Percentiles rank a stretch among this genome's conserved stretches.
Evolutionary conservation across 2,329 filamentous ascomycete genomes (phyloP).

Genomic region (Ophiostoma pallidulum): DNA sequence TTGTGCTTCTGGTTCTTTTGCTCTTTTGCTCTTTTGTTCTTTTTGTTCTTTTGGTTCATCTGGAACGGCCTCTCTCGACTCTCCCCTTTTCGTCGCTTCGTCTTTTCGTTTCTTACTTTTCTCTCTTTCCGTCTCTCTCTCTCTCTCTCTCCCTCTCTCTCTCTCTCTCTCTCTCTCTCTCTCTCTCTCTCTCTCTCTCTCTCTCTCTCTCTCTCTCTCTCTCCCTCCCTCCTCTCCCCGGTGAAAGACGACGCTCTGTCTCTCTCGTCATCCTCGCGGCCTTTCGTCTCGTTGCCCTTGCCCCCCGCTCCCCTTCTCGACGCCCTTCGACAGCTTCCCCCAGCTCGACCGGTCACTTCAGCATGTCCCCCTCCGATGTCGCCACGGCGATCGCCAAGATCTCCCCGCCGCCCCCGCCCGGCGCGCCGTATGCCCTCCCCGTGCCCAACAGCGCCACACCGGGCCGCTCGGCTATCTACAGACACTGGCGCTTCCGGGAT

Average conservation of each 20-base stretch:
- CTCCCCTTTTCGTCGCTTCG: not conserved
- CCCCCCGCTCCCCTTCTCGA: not conserved
- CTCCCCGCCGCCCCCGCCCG: constrained; percentile 55
- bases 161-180: not conserved
- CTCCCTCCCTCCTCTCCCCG: not conserved
- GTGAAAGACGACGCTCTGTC: not conserved
- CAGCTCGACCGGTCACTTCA: constrained; percentile 3
- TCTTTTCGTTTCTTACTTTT: no score
- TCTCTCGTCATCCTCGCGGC: no score
- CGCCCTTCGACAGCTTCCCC: no score
- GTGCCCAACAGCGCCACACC: constrained; percentile 65
- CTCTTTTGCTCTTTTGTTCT: not conserved
- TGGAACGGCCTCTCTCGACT: no score
- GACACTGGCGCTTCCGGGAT: constrained; percentile 71
- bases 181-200: not conserved
- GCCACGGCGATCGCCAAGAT: constrained; percentile 43
- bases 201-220: not conserved
- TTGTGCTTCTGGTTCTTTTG: constrained; percentile 7
- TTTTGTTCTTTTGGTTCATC: not conserved
- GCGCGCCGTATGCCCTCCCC: constrained; percentile 67
- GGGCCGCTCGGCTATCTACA: constrained; percentile 67
- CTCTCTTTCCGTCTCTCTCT: not conserved
- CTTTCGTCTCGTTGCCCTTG: no score
- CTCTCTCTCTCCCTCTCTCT: not conserved
- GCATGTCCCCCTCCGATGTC: constrained; percentile 29